A percentile compares a stretch with the other conserved stretches of the same genome.
Conservation (phyloP, 768 basidiomycete species). For the Pulveroboletus frians region DNA sequence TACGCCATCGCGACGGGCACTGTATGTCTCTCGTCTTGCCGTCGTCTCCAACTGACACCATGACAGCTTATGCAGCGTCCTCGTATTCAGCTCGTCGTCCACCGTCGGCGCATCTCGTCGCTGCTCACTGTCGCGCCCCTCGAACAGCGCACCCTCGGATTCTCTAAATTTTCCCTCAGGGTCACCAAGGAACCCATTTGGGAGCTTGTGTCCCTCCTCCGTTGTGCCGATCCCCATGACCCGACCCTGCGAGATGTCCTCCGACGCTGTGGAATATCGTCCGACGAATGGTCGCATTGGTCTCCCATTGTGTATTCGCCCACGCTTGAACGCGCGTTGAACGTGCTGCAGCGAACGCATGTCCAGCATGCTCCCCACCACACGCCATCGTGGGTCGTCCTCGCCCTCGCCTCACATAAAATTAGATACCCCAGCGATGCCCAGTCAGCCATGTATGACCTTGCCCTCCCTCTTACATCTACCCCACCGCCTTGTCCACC, state of each 20-base stretch:
- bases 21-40: background rate
- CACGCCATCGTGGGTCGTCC: constrained; percentile 51
- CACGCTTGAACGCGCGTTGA: constrained; percentile 32
- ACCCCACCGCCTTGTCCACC: constrained; percentile 22
- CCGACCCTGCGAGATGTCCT: constrained; percentile 22
- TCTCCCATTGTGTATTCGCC: constrained; percentile 31
- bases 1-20: background rate
- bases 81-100: background rate
- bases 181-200: constrained; percentile 40
- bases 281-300: constrained; percentile 39
- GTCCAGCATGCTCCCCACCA: background rate
- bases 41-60: constrained; percentile 1
- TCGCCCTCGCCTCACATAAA: constrained; percentile 45
- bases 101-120: constrained; percentile 13
- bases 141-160: constrained; percentile 17
- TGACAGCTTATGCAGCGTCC: constrained; percentile 17
- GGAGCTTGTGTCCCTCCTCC: constrained; percentile 36
- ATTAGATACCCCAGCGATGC: constrained; percentile 45
- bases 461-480: constrained; percentile 40
- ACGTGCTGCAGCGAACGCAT: constrained; percentile 12
- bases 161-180: constrained; percentile 31
- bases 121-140: constrained; percentile 22
- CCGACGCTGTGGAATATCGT: constrained; percentile 28
- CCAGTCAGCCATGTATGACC: constrained; percentile 36
- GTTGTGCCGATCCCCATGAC: constrained; percentile 6